A percentile compares a stretch with the other conserved stretches of the same genome.
Evolutionary conservation across 2,329 filamentous ascomycete species (phyloP).

Genomic region (Achaetomium macrosporum): DNA sequence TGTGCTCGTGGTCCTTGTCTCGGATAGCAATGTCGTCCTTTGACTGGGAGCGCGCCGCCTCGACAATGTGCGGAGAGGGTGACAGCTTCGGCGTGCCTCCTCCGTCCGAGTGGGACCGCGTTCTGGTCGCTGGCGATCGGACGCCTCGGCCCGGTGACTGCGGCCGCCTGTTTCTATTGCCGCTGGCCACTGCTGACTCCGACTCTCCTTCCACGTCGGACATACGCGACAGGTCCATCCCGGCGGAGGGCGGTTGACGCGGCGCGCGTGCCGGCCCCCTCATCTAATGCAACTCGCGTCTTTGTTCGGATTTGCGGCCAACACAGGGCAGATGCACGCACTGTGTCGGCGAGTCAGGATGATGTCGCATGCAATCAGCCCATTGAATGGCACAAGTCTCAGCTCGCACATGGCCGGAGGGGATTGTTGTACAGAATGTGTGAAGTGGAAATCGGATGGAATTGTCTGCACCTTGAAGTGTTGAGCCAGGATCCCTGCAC

Average conservation of each 20-base stretch:
- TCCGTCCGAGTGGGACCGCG: conserved; percentile 61
- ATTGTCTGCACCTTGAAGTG: too few relatives aligned
- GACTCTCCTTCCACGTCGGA: conserved; percentile 22
- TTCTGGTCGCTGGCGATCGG: conserved; percentile 44
- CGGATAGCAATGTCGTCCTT: conserved; percentile 62
- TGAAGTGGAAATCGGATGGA: too few relatives aligned
- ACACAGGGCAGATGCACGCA: too few relatives aligned
- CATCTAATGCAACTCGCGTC: background rate
- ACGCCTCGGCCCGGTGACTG: background rate
- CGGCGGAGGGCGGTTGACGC: conserved; percentile 1
- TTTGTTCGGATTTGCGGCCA: background rate
- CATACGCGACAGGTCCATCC: conserved; percentile 22
- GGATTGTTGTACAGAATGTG: too few relatives aligned
- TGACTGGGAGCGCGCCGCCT: conserved; percentile 49
- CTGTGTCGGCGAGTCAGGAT: too few relatives aligned
- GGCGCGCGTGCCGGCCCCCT: conserved; percentile 9
- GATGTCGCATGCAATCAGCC: too few relatives aligned
- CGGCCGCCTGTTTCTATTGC: conserved; percentile 26
- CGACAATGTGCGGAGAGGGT: conserved; percentile 52
- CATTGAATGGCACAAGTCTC: too few relatives aligned
- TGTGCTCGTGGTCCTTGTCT: conserved; percentile 31
- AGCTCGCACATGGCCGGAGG: too few relatives aligned
- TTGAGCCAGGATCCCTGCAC: too few relatives aligned
- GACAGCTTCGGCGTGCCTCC: conserved; percentile 51
- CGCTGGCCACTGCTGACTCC: conserved; percentile 24